Conservation (phyloP, 2,329 filamentous ascomycete species). For the Aspergillus novoparasiticus region DNA sequence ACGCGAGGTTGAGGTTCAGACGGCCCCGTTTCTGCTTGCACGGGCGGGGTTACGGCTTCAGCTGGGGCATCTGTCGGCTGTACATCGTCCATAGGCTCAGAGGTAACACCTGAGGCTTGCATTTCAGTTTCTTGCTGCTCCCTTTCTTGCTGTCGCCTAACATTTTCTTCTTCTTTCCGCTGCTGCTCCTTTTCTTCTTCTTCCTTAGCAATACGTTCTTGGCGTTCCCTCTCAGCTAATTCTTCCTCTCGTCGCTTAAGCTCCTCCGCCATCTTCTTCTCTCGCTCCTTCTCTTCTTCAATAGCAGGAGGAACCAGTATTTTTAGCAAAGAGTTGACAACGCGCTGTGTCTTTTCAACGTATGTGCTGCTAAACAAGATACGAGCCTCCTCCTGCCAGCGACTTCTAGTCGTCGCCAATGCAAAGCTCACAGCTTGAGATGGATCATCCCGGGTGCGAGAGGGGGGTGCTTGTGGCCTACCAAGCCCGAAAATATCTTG, state of each 20-base stretch:
- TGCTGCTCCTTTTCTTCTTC: conserved; percentile 73
- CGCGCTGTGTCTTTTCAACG: conserved; percentile 68
- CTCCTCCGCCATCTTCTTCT: conserved; percentile 60
- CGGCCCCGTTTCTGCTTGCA: conserved; percentile 48
- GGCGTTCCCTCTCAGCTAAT: conserved; percentile 62
- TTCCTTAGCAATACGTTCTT: conserved; percentile 67
- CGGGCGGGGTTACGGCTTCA: conserved; percentile 35
- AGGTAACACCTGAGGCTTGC: conserved; percentile 46
- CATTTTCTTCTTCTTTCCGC: conserved; percentile 68
- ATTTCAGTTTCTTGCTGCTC: conserved; percentile 63
- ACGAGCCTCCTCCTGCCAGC: conserved; percentile 88
- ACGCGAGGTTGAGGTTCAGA: conserved; percentile 62
- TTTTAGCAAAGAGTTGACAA: conserved; percentile 70
- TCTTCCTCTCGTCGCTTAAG: conserved; percentile 62
- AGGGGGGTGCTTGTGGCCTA: conserved; percentile 32
- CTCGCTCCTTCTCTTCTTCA: conserved; percentile 73
- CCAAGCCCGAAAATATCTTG: conserved; percentile 49
- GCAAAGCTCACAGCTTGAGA: conserved; percentile 76
- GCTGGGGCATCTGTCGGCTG: conserved; percentile 54
- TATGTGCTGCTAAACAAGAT: conserved; percentile 75
- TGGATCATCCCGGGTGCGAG: conserved; percentile 50
- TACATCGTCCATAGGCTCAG: conserved; percentile 74
- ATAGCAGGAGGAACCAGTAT: conserved; percentile 81
- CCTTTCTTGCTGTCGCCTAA: conserved; percentile 61
- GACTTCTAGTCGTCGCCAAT: conserved; percentile 68